Conservation (phyloP, 805 yeast genomes). For the Wickerhamomyces chaumierensis region DNA sequence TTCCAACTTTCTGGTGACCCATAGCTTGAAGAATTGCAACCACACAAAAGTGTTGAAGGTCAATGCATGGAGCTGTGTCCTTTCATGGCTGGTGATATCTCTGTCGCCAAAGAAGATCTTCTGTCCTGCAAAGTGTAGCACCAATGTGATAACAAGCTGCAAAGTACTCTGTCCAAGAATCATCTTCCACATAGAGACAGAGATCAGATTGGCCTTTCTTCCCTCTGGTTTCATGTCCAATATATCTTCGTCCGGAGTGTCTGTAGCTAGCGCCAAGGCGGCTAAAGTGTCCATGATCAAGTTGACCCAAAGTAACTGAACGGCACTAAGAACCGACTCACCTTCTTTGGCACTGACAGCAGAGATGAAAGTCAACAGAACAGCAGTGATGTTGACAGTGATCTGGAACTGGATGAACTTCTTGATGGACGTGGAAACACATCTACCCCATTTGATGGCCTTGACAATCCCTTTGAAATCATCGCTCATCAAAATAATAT, state of each 20-base stretch:
- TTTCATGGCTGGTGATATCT: constrained; percentile 29
- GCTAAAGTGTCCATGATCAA: constrained; percentile 97
- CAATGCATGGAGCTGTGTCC: constrained; percentile 61
- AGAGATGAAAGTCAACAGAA: constrained; percentile 81
- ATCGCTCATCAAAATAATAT: constrained; percentile 85
- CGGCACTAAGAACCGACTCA: constrained; percentile 87
- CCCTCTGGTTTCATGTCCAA: constrained; percentile 79
- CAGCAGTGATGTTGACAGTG: constrained; percentile 97
- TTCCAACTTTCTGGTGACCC: constrained; percentile 84
- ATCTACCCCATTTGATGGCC: constrained; percentile 98
- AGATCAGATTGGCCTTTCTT: constrained; percentile 64
- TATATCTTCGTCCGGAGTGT: constrained; percentile 80
- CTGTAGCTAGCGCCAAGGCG: constrained; percentile 95
- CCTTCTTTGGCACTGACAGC: constrained; percentile 79
- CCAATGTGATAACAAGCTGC: constrained; percentile 74
- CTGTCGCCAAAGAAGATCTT: constrained; percentile 37
- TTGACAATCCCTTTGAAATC: constrained; percentile 90
- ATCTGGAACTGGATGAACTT: constrained; percentile 94
- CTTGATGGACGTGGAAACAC: constrained; percentile 88
- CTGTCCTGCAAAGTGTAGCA: constrained; percentile 70
- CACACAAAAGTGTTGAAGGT: constrained; percentile 96
- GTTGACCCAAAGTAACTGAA: constrained; percentile 94
- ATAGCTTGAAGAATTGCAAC: constrained; percentile 91
- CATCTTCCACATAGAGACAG: constrained; percentile 98
- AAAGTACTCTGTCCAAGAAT: constrained; percentile 75